These are phyloP conservation scores for Aspergillus piperis DNA, from an alignment of 2,329 filamentous ascomycete genomes.

Conservation along the genomic window DNA sequence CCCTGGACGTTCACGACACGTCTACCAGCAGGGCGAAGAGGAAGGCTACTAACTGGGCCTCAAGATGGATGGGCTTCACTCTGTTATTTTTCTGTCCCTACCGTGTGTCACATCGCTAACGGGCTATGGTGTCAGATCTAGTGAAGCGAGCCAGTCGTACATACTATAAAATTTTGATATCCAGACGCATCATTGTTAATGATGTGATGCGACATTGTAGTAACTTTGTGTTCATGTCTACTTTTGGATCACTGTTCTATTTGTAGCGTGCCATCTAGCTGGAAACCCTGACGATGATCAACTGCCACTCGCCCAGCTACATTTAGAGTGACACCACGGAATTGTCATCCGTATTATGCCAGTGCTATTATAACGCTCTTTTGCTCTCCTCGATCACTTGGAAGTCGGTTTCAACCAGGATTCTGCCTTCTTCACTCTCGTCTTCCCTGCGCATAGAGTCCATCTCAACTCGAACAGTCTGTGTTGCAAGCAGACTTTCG, in stretches of 20 bases:
- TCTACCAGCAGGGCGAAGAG: constrained; percentile 77
- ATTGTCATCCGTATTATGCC: too few relatives aligned
- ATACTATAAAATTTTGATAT: background rate
- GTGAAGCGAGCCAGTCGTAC: constrained; percentile 1
- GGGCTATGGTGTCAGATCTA: constrained; percentile 10
- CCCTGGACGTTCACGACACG: constrained; percentile 74
- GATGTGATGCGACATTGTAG: background rate
- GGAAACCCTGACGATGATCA: background rate
- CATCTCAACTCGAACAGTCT: background rate
- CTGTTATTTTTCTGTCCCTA: constrained; percentile 1
- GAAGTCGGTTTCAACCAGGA: background rate
- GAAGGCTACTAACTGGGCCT: constrained; percentile 49
- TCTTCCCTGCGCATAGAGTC: background rate
- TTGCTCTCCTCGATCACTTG: background rate
- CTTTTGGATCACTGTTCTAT: background rate
- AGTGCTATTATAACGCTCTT: background rate
- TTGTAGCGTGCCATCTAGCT: background rate
- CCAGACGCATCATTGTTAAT: background rate
- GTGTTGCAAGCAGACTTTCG: background rate
- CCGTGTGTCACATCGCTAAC: constrained; percentile 11
- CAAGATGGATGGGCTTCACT: background rate
- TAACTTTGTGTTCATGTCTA: background rate
- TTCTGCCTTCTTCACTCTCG: background rate
- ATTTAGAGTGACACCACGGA: too few relatives aligned
- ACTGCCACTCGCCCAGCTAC: too few relatives aligned